Percentiles rank a stretch among this genome's conserved stretches.
Evolutionary conservation across 2,329 filamentous ascomycete genomes (phyloP).

Genomic region (Chaetomium olivaceum): DNA sequence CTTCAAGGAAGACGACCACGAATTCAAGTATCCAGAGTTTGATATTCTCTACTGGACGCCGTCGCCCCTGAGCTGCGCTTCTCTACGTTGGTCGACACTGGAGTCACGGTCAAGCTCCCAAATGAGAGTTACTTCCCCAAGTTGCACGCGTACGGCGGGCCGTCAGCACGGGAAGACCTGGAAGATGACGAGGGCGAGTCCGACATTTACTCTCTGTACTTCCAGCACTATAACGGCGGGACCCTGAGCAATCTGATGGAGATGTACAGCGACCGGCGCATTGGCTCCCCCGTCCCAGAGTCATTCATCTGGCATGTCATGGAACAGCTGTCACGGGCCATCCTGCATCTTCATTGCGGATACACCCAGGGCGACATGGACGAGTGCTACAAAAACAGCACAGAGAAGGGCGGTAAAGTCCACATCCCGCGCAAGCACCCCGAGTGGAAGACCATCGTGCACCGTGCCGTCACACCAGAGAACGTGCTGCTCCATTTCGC

Average conservation of each 20-base stretch:
- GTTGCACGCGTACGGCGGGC: conserved; percentile 19
- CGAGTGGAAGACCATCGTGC: conserved; percentile 19
- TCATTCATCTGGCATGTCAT: conserved; percentile 28
- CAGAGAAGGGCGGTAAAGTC: neutral
- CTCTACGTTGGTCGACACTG: conserved; percentile 10
- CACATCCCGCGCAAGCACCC: neutral
- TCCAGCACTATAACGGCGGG: conserved; percentile 21
- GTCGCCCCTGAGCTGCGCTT: conserved; percentile 19
- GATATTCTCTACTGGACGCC: neutral
- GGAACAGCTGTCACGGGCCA: conserved; percentile 23
- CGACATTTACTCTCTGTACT: conserved; percentile 22
- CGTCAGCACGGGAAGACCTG: neutral
- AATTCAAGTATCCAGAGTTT: too few relatives aligned
- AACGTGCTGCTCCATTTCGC: conserved; percentile 25
- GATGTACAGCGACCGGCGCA: conserved; percentile 8
- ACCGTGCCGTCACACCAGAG: conserved; percentile 12
- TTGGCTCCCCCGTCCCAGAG: conserved; percentile 19
- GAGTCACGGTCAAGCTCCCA: conserved; percentile 10
- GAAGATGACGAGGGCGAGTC: too few relatives aligned
- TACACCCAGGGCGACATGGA: neutral
- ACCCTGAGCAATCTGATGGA: conserved; percentile 20
- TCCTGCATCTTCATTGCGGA: conserved; percentile 21
- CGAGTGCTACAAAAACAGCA: neutral
- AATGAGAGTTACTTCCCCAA: conserved; percentile 20
- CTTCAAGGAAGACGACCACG: neutral